Evolutionary conservation across 352 stramenopile genomes (phyloP).

Genomic region (Blastocystis sp.): DNA sequence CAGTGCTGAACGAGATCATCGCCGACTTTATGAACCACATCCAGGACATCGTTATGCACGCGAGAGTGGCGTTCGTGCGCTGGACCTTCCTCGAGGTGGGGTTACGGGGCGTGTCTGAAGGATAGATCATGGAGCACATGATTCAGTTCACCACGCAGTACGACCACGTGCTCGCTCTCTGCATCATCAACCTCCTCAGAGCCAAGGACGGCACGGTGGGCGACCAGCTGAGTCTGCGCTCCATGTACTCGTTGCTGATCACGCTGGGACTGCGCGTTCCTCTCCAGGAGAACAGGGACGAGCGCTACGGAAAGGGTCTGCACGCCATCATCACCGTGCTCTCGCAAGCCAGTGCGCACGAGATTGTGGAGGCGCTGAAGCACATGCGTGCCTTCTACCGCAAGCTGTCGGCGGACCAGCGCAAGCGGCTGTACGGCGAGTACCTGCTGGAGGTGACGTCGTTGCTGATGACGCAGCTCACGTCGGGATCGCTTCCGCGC

Average conservation of each 20-base stretch:
- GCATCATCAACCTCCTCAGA: conserved; percentile 27
- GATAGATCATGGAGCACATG: conserved; percentile 20
- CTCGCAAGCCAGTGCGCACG: not conserved
- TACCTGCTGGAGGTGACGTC: not conserved
- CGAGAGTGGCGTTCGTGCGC: not conserved
- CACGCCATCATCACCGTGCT: not conserved
- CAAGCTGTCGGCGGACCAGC: not conserved
- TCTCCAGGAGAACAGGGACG: not conserved
- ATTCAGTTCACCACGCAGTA: conserved; percentile 1
- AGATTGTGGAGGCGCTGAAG: conserved; percentile 22
- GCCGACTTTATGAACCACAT: conserved; percentile 53
- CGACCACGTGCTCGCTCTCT: conserved; percentile 20
- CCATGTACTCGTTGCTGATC: conserved; percentile 18
- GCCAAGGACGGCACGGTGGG: not conserved
- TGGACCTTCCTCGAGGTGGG: conserved; percentile 41
- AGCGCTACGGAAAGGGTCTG: not conserved
- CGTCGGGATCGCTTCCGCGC: not conserved
- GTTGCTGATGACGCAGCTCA: not conserved
- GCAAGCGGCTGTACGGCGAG: not conserved
- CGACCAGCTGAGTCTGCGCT: not conserved
- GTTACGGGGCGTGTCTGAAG: not conserved
- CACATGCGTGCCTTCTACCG: conserved; percentile 39
- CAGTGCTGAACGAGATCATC: not conserved
- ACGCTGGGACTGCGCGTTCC: conserved; percentile 18
- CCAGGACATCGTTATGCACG: conserved; percentile 1